A percentile compares a stretch with the other conserved stretches of the same genome.
Conservation (phyloP, 768 basidiomycete genomes). For the Astraeus odoratus region DNA sequence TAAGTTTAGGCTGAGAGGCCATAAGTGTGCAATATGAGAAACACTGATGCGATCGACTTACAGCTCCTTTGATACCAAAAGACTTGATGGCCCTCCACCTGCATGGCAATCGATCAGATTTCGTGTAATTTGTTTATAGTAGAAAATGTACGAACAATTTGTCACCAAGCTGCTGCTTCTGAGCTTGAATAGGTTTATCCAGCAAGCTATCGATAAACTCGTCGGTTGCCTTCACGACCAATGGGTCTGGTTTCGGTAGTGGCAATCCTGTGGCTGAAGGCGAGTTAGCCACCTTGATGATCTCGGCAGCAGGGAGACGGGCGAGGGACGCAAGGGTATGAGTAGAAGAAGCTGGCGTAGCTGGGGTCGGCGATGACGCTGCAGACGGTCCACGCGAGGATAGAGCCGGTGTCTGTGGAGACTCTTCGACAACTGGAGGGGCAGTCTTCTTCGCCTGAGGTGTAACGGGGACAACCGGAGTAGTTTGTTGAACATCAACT, state of each 20-base stretch:
- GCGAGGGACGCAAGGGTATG: conserved; percentile 70
- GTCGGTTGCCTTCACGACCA: conserved; percentile 63
- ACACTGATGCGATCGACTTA: conserved; percentile 28
- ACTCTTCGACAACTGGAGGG: conserved; percentile 33
- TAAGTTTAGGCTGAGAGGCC: conserved; percentile 63
- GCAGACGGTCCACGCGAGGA: conserved; percentile 71
- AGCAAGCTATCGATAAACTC: conserved; percentile 60
- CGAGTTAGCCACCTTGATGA: conserved; percentile 57
- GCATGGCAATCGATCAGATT: conserved; percentile 22
- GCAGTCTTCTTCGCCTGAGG: conserved; percentile 57
- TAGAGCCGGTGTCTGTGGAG: conserved; percentile 71
- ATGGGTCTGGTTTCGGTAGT: conserved; percentile 62
- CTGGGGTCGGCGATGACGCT: conserved; percentile 61
- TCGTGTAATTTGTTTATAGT: conserved; percentile 12
- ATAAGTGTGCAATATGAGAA: conserved; percentile 2
- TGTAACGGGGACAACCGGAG: conserved; percentile 41
- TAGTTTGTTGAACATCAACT: conserved; percentile 15
- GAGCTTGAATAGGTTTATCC: conserved; percentile 46
- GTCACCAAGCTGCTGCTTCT: conserved; percentile 79
- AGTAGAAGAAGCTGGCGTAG: conserved; percentile 42
- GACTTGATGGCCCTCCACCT: conserved; percentile 59
- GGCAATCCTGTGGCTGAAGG: conserved; percentile 43
- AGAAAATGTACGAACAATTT: conserved; percentile 47
- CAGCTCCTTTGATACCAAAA: conserved; percentile 76
- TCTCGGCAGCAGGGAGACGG: conserved; percentile 66